phyloP scores from a whole-genome alignment of 2,329 filamentous ascomycete species.

The Sodiomyces alkalinus region DNA sequence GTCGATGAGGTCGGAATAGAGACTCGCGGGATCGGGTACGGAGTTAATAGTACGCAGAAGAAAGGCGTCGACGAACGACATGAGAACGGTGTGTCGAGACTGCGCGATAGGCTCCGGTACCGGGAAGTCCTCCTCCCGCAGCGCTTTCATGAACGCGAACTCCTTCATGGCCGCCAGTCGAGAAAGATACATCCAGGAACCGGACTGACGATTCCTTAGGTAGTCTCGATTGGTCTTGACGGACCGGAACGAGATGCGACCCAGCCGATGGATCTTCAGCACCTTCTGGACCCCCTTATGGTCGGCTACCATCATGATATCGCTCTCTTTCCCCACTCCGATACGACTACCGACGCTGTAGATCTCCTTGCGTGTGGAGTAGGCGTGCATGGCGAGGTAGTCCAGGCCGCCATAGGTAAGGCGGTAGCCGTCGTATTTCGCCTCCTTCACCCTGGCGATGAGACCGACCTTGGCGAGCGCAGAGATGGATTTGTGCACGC shows the following conservation, averaged over 20 bases:
- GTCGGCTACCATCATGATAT: slow-evolving; percentile 87
- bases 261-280: slow-evolving; percentile 89
- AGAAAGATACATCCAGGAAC: slow-evolving; percentile 97
- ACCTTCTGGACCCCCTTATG: slow-evolving; percentile 63
- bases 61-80: slow-evolving; percentile 85
- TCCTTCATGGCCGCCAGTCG: slow-evolving; percentile 87
- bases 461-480: slow-evolving; percentile 81
- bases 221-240: slow-evolving; percentile 96
- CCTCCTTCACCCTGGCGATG: slow-evolving; percentile 86
- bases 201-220: slow-evolving; percentile 61
- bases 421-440: slow-evolving; percentile 93
- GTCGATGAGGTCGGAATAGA: slow-evolving; percentile 84
- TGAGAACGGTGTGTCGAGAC: slow-evolving; percentile 89
- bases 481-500: slow-evolving; percentile 78
- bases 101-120: slow-evolving; percentile 81
- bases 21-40: slow-evolving; percentile 66
- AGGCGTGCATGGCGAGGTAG: slow-evolving; percentile 87
- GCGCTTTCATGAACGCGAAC: slow-evolving; percentile 81
- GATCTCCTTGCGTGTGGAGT: slow-evolving; percentile 63
- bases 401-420: slow-evolving; percentile 93
- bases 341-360: slow-evolving; percentile 92
- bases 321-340: slow-evolving; percentile 93
- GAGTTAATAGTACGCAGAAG: slow-evolving; percentile 77
- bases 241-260: slow-evolving; percentile 89
- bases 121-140: slow-evolving; percentile 71